Percentiles rank a stretch among this genome's conserved stretches.
Evolutionary conservation across 306 rosid species (phyloP).

Genomic region (Bauhinia variegata): DNA sequence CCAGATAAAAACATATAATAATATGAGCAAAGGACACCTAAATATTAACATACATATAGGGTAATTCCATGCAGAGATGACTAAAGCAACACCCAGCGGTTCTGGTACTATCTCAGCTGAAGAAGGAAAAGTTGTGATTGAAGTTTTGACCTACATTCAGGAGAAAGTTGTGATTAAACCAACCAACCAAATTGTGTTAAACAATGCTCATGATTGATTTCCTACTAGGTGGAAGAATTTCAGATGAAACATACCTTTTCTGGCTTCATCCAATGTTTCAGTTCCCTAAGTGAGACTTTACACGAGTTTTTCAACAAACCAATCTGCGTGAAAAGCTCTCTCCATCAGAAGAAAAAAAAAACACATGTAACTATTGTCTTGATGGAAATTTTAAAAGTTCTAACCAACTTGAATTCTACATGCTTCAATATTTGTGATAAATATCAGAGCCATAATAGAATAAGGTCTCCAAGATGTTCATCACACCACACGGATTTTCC

Average conservation of each 20-base stretch:
- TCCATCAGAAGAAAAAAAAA: conserved; percentile 30
- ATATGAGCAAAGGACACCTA: conserved; percentile 16
- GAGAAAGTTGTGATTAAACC: neutral
- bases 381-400: neutral
- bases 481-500: no score
- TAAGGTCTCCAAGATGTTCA: no score
- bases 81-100: conserved; percentile 81
- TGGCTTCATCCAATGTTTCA: conserved; percentile 76
- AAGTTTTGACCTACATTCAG: conserved; percentile 70
- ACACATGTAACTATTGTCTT: neutral
- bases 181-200: neutral
- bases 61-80: conserved; percentile 97
- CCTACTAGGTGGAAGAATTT: conserved; percentile 12
- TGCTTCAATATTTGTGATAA: conserved; percentile 9
- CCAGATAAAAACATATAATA: conserved; percentile 23
- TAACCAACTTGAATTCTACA: neutral
- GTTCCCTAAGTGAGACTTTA: conserved; percentile 54
- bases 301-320: conserved; percentile 70
- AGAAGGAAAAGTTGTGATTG: conserved; percentile 78
- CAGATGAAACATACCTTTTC: conserved; percentile 67
- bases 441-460: no score
- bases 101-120: conserved; percentile 95
- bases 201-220: neutral
- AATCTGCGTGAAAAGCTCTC: conserved; percentile 57
- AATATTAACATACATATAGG: conserved; percentile 79